A percentile compares a stretch with the other conserved stretches of the same genome.
Conservation (phyloP, 2,329 filamentous ascomycete genomes). For the Raffaelea arxii region DNA sequence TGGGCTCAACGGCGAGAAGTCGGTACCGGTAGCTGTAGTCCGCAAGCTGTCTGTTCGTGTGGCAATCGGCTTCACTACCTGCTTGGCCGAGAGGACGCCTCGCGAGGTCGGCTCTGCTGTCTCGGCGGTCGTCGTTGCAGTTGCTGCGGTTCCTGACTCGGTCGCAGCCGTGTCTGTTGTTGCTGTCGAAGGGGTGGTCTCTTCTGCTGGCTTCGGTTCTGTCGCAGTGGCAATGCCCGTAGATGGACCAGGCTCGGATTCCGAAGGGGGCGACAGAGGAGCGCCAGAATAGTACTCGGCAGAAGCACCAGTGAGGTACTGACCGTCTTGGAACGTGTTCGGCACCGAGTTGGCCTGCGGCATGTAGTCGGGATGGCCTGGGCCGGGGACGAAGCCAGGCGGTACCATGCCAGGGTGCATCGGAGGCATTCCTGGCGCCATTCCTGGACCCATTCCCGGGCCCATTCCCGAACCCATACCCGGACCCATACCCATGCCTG, state of each 20-base stretch:
- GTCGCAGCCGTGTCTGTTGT: too few relatives aligned
- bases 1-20: slow-evolving; percentile 14
- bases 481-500: background rate
- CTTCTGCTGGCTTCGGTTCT: background rate
- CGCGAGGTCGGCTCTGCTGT: background rate
- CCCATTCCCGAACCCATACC: too few relatives aligned
- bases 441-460: too few relatives aligned
- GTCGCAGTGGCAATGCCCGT: background rate
- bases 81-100: background rate
- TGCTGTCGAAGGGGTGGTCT: too few relatives aligned
- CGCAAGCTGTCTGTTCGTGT: slow-evolving; percentile 9
- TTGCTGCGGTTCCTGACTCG: background rate
- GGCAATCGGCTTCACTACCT: slow-evolving; percentile 2
- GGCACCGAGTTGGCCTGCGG: background rate
- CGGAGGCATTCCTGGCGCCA: background rate
- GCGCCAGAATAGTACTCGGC: slow-evolving; percentile 17
- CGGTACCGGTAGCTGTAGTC: background rate
- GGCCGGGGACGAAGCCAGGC: too few relatives aligned
- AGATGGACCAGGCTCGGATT: slow-evolving; percentile 1
- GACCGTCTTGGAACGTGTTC: slow-evolving; percentile 9
- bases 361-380: too few relatives aligned
- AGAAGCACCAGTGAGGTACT: slow-evolving; percentile 15
- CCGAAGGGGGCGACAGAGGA: slow-evolving; percentile 16
- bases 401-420: too few relatives aligned
- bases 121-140: background rate